Evolutionary conservation across 306 rosid species (phyloP).

Genomic region (Begonia fuchsioides): DNA sequence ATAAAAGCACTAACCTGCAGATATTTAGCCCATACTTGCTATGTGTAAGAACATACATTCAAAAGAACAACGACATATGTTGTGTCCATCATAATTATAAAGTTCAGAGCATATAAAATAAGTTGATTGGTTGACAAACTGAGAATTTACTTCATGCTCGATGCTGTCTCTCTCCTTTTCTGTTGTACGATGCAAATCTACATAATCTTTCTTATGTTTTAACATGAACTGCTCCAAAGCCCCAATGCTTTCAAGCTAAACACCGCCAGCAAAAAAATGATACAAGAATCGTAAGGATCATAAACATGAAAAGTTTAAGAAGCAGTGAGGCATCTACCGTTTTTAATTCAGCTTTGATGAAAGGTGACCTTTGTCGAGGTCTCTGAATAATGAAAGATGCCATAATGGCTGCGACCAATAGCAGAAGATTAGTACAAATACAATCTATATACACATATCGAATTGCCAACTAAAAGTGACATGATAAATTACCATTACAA

Average conservation of each 20-base stretch:
- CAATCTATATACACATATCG: too few species aligned
- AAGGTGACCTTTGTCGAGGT: conserved; percentile 61
- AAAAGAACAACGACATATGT: too few species aligned
- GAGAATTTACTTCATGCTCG: conserved; percentile 76
- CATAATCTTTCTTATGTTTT: conserved; percentile 85
- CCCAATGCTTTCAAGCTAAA: conserved; percentile 69
- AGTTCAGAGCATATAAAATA: too few species aligned
- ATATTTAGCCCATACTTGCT: background rate
- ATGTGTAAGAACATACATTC: too few species aligned
- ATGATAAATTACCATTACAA: too few species aligned
- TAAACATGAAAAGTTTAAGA: too few species aligned
- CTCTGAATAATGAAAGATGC: conserved; percentile 78
- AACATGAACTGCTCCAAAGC: conserved; percentile 65
- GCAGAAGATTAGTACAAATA: too few species aligned
- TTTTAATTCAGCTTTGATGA: conserved; percentile 64
- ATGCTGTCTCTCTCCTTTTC: conserved; percentile 93
- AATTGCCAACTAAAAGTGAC: too few species aligned
- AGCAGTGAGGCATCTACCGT: conserved; percentile 32
- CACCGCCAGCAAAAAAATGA: background rate
- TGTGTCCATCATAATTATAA: too few species aligned
- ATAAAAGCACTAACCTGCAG: conserved; percentile 77
- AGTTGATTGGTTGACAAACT: background rate
- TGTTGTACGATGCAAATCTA: conserved; percentile 82
- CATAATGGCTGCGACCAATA: conserved; percentile 44
- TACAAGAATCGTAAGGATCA: background rate